Base-by-base conservation (phyloP, 495 filamentous ascomycete species). In the Hypoxylon fragiforme region DNA sequence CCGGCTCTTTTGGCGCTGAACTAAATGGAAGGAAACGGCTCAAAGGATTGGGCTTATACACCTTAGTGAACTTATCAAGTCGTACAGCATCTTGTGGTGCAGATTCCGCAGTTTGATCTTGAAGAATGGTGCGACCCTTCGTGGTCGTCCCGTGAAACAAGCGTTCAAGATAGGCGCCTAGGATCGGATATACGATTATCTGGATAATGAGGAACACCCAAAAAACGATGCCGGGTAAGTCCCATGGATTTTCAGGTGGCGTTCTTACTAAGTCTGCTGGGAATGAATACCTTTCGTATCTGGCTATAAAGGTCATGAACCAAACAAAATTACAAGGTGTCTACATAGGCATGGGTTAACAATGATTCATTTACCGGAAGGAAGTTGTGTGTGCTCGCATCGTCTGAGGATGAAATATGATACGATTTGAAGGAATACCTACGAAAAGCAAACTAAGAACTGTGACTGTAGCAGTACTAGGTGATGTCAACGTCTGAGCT, bases 311-410 rank as follows among this genome's bases (percentile, higher is more conserved):
- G 6, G 86, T 78, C 31, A 85, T 81, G 66, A 87, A 87, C 70
- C 82, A 89, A 12, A 88, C 82, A 59, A 87, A 90, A 54, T 85
- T 91, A 75, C 85, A 88, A 6, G 89, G 86, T 9, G 87, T 76
- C 58, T 62, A 48, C 35, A 34, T 26, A 37, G 12, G 16, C 13
- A 16, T 1, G 3, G 19, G 32, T 50, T 19, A 50, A 44, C 37
- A 39, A 32, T 34, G 4, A 34, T n/a, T 41, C 24, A n/a, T 34
- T 49, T 5, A 9, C 18, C 4, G 1, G 15, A n/a, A 35, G 16
- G 24, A 24, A 34, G 12, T n/a, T n/a, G 3, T 34, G 31, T 12
- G 12, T n/a, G 8, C 13, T n/a, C 39, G 20, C 5, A 44, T 38
- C 28, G 13, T 38, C 1, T 28, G 7, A 15, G 22, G 8, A 9